These are phyloP conservation scores for Coprinopsis sp. DNA, from an alignment of 768 basidiomycete species.

Conservation along the genomic window DNA sequence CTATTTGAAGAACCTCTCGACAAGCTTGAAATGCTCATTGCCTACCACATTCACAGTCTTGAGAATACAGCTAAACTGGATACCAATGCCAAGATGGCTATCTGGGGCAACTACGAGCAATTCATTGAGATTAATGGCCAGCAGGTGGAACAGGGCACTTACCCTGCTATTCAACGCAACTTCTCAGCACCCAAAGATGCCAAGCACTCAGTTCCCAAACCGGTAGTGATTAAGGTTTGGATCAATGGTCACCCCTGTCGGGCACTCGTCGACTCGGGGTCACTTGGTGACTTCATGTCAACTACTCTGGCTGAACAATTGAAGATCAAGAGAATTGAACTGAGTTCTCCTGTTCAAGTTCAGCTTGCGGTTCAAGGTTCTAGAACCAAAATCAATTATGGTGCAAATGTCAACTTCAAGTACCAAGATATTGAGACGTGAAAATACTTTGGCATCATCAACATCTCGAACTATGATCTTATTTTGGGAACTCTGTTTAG, in stretches of 20 bases:
- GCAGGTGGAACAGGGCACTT: too few species aligned
- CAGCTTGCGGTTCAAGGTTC: constrained; percentile 41
- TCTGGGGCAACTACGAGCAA: too few species aligned
- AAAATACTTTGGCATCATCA: constrained; percentile 33
- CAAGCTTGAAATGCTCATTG: too few species aligned
- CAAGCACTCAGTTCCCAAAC: constrained; percentile 22
- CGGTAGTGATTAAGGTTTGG: constrained; percentile 24
- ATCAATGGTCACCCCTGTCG: constrained; percentile 30
- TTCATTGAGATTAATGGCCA: too few species aligned
- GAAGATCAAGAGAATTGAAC: constrained; percentile 15
- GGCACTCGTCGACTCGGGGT: constrained; percentile 36
- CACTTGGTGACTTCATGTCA: constrained; percentile 38
- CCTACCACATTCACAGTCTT: too few species aligned
- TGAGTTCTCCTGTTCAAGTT: constrained; percentile 29
- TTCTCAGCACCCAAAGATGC: constrained; percentile 16
- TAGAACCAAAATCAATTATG: constrained; percentile 29
- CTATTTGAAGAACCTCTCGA: too few species aligned
- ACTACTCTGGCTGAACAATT: constrained; percentile 34
- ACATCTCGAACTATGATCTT: constrained; percentile 36
- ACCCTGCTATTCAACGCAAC: constrained; percentile 22
- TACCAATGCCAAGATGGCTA: too few species aligned
- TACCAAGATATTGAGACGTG: constrained; percentile 32
- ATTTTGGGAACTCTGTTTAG: constrained; percentile 38
- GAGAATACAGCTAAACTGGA: too few species aligned
- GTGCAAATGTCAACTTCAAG: constrained; percentile 17